Evolutionary conservation across 345 rosid genomes (phyloP), one percentile per base, ranked within the genome.

Genomic region (Populus nigra): DNA sequence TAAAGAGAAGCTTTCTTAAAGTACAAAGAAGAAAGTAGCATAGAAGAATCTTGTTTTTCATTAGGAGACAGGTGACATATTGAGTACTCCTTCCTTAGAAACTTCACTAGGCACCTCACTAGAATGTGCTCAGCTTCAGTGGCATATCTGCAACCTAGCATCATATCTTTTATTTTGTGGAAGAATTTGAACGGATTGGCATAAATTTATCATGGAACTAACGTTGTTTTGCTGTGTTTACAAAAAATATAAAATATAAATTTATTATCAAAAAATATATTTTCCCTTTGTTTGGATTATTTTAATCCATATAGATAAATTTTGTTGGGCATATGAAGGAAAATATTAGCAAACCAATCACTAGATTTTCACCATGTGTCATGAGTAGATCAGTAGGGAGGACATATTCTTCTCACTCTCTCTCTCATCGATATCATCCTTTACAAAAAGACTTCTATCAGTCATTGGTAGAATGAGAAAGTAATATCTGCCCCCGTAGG

Each of bases 1-100:
- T 18, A 47, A 66, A 76, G 71, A 50, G 50, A 61, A 80, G 13
- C 35, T 70, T 72, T 31, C 50, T 63, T 47, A 68, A 69, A 72
- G 72, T 53, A 41, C 63, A 35, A 57, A 77, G 59, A 33, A 22
- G 70, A 63, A 63, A 43, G 71, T 13, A 22, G 74, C 16, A 23
- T 36, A 15, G 74, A 80, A 76, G 86, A 83, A 83, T 77, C 81
- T 79, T 69, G 77, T 84, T 80, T 85, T 71, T 73, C 17, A 5
- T 65, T 83, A 36, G 61, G 74, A 38, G 65, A 77, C 70, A 47
- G 65, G 77, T 63, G 66, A 78, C 77, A 75, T 76, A n/a, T 62
- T 61, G 43, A 61, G 71, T 69, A 16, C 78, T 74, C 23, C 63
- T n/a, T 33, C 23, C 55, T n/a, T 33, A 45, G 35, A n/a, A 55